Percentiles rank a stretch among this genome's conserved stretches.
Conservation (phyloP, 495 filamentous ascomycete species). For the Penicillium paradoxum region DNA sequence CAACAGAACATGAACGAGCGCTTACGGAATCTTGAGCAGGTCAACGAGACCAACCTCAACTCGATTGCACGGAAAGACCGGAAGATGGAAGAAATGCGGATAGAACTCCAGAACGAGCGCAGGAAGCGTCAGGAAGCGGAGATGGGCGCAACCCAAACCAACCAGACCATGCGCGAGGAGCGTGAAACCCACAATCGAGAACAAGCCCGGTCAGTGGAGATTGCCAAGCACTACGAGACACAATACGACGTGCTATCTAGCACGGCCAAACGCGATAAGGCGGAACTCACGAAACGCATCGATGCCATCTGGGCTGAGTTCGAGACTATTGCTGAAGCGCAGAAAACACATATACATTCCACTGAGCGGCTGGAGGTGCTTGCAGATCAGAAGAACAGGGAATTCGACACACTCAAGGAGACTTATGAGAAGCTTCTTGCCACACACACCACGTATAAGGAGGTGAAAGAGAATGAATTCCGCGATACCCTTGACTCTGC, state of each 20-base stretch:
- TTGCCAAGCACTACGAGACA: slow-evolving; percentile 46
- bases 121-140: slow-evolving; percentile 60
- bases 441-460: slow-evolving; percentile 59
- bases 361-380: slow-evolving; percentile 59
- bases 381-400: slow-evolving; percentile 64
- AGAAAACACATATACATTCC: slow-evolving; percentile 46
- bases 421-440: slow-evolving; percentile 55
- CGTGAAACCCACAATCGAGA: slow-evolving; percentile 52
- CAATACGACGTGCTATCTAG: slow-evolving; percentile 69
- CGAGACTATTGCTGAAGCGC: slow-evolving; percentile 32
- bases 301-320: slow-evolving; percentile 29
- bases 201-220: slow-evolving; percentile 57
- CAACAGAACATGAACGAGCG: slow-evolving; percentile 58
- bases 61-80: slow-evolving; percentile 72
- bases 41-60: slow-evolving; percentile 69
- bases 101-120: slow-evolving; percentile 61
- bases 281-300: slow-evolving; percentile 39
- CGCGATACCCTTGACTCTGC: slow-evolving; percentile 51
- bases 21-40: slow-evolving; percentile 59
- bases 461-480: slow-evolving; percentile 55
- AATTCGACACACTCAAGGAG: slow-evolving; percentile 52
- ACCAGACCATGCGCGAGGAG: slow-evolving; percentile 55
- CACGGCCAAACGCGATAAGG: slow-evolving; percentile 53
- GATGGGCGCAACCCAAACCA: slow-evolving; percentile 53
- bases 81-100: slow-evolving; percentile 69